Evolutionary conservation across 305 asterid species (phyloP).

Genomic region (Fraxinus paxiana): DNA sequence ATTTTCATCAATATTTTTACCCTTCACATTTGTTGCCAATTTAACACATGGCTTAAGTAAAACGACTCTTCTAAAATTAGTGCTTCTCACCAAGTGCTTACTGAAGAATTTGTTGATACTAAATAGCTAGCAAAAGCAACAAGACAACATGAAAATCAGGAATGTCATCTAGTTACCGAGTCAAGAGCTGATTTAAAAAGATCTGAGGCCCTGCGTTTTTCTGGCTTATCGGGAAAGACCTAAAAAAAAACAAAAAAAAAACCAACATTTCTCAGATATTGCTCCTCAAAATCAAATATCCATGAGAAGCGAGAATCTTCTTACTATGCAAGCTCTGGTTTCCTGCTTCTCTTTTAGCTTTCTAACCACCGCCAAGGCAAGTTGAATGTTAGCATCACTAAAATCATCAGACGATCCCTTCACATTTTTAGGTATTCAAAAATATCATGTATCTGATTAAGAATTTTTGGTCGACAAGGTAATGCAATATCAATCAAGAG

Average conservation of each 20-base stretch:
- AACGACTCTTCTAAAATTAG: neutral
- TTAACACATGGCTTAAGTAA: neutral
- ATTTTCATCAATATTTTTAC: conserved; percentile 1
- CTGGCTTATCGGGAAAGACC: conserved; percentile 98
- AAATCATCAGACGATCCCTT: conserved; percentile 96
- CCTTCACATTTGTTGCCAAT: neutral
- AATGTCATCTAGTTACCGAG: conserved; percentile 48
- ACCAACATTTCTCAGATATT: neutral
- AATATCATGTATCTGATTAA: conserved; percentile 19
- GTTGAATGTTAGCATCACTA: conserved; percentile 96
- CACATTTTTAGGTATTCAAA: conserved; percentile 32
- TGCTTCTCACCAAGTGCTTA: neutral
- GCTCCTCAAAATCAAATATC: conserved; percentile 13
- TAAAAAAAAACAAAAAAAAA: conserved; percentile 20
- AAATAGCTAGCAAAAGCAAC: neutral
- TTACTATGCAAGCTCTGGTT: conserved; percentile 86
- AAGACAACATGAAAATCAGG: conserved; percentile 5
- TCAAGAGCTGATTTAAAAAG: conserved; percentile 81
- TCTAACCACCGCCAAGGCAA: conserved; percentile 69
- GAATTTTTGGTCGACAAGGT: conserved; percentile 7
- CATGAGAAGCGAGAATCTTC: conserved; percentile 22
- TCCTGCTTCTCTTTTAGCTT: conserved; percentile 77
- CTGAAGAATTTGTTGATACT: neutral
- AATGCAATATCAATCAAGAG: conserved; percentile 8
- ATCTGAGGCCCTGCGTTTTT: conserved; percentile 84